Conservation (phyloP, 805 yeast species). For the Suhomyces emberorum region DNA sequence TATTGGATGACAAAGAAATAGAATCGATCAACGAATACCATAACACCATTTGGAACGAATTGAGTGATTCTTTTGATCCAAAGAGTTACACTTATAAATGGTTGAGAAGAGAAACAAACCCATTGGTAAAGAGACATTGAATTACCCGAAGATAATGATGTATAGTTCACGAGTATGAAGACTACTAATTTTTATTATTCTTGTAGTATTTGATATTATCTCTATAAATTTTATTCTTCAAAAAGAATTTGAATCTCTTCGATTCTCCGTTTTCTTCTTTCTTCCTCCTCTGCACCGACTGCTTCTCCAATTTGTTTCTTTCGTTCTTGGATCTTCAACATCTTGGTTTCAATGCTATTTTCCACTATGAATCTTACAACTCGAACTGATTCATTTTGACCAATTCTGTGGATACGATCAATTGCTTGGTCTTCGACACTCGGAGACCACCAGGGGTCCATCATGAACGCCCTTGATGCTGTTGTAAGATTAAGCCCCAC, state of each 20-base stretch:
- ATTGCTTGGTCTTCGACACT: constrained; percentile 90
- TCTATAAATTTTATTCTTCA: too few relatives aligned
- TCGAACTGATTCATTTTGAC: constrained; percentile 70
- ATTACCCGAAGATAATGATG: background rate
- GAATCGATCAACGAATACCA: constrained; percentile 71
- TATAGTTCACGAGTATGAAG: too few relatives aligned
- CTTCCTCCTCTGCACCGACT: constrained; percentile 72
- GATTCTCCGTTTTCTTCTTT: constrained; percentile 61
- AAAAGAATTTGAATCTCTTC: constrained; percentile 72
- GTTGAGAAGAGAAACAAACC: constrained; percentile 48
- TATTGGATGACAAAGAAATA: constrained; percentile 62
- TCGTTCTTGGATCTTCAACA: constrained; percentile 82
- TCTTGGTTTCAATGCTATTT: constrained; percentile 80
- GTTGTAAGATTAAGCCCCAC: constrained; percentile 86
- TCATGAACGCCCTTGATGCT: constrained; percentile 80
- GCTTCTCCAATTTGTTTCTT: constrained; percentile 81
- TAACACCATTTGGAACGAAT: constrained; percentile 47
- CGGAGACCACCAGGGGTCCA: constrained; percentile 99
- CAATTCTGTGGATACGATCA: constrained; percentile 87
- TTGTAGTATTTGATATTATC: too few relatives aligned
- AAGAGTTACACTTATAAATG: constrained; percentile 41
- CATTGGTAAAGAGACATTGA: constrained; percentile 11
- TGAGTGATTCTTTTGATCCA: constrained; percentile 39
- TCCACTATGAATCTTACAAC: constrained; percentile 79
- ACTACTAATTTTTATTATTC: too few relatives aligned